Evolutionary conservation across 1,139 yeast genomes (phyloP).

Genomic region (Zhuliangozyma blackwelliae): DNA sequence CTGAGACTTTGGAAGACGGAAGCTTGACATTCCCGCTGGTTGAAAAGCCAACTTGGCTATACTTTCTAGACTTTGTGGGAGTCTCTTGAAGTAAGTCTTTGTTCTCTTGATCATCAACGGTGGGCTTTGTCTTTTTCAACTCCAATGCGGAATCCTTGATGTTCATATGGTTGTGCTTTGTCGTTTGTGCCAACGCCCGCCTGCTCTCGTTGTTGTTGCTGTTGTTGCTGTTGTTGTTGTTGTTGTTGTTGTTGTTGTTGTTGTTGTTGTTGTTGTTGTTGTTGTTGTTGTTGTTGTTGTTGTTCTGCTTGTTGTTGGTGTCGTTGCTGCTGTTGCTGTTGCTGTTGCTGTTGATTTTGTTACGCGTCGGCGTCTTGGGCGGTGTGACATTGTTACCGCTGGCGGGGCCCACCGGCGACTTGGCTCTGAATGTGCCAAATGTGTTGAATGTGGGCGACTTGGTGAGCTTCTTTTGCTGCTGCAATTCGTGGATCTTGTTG

Average conservation of each 20-base stretch:
- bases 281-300: too few species aligned
- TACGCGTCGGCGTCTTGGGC: constrained; percentile 1
- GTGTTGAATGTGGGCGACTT: constrained; percentile 7
- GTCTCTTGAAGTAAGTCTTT: constrained; percentile 10
- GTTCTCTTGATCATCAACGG: background rate
- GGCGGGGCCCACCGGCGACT: constrained; percentile 1
- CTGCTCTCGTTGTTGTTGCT: background rate
- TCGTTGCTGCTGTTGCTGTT: constrained; percentile 3
- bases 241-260: too few species aligned
- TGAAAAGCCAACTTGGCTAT: constrained; percentile 35
- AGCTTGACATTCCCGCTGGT: constrained; percentile 47
- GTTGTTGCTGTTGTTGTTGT: too few species aligned
- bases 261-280: background rate
- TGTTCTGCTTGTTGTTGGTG: constrained; percentile 2
- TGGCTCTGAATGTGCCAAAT: constrained; percentile 3
- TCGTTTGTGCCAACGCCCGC: constrained; percentile 4
- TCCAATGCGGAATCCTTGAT: constrained; percentile 41
- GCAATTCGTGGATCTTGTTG: constrained; percentile 24
- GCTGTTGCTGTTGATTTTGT: background rate
- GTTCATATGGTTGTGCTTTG: constrained; percentile 35
- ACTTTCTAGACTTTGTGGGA: constrained; percentile 17
- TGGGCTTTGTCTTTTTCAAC: constrained; percentile 26
- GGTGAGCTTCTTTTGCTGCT: constrained; percentile 11
- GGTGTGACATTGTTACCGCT: background rate
- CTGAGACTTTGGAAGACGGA: constrained; percentile 43